These are phyloP conservation scores for Phyllachora maydis DNA, from an alignment of 2,329 filamentous ascomycete genomes.

Conservation along the genomic window DNA sequence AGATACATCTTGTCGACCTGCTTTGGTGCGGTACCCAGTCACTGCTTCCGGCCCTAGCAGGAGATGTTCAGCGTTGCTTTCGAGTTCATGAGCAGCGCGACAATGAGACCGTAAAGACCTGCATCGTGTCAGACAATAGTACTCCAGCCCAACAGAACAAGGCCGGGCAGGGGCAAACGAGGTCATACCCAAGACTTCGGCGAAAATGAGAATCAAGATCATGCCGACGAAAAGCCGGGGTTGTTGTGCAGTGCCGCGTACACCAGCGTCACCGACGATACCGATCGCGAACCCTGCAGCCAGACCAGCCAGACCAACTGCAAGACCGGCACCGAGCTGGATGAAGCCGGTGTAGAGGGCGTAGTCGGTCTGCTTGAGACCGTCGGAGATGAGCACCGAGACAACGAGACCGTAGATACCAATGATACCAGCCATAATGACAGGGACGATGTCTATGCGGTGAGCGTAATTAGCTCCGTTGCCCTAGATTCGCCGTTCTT, in stretches of 20 bases:
- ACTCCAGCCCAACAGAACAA: no score
- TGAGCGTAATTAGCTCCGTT: background rate
- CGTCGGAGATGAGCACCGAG: constrained; percentile 70
- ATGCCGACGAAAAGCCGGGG: constrained; percentile 85
- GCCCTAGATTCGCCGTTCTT: constrained; percentile 3
- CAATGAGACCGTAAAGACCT: constrained; percentile 98
- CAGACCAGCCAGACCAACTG: constrained; percentile 65
- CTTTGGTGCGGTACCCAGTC: no score
- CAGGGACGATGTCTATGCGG: constrained; percentile 76
- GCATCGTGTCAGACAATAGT: background rate
- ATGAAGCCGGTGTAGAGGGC: constrained; percentile 68
- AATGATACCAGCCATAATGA: constrained; percentile 99
- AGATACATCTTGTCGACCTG: constrained; percentile 15
- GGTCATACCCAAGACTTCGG: constrained; percentile 71
- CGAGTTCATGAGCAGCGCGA: constrained; percentile 98
- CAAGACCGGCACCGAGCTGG: constrained; percentile 65
- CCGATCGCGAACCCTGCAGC: constrained; percentile 75
- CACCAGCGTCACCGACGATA: constrained; percentile 77
- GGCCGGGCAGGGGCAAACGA: no score
- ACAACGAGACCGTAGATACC: constrained; percentile 93
- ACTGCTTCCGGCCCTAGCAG: no score
- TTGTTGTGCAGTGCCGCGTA: constrained; percentile 69
- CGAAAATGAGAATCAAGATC: constrained; percentile 99
- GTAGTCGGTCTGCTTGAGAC: constrained; percentile 45
- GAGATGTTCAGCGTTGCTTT: constrained; percentile 47